These are phyloP conservation scores for Calocybe indica DNA, from an alignment of 768 basidiomycete genomes.

Conservation along the genomic window DNA sequence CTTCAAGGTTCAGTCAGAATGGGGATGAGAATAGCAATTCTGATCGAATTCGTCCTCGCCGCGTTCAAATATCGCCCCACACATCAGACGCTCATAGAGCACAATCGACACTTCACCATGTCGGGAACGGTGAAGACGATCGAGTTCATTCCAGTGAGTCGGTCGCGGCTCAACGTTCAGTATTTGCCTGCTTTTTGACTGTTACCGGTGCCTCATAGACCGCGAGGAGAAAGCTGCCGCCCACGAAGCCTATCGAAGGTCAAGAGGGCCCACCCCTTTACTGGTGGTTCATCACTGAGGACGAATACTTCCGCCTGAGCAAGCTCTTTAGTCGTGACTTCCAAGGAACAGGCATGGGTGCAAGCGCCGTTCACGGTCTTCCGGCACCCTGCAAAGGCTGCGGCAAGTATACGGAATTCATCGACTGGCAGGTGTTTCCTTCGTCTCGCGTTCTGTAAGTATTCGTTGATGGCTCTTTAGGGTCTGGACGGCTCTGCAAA, in stretches of 20 bases:
- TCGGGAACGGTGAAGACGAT: not conserved
- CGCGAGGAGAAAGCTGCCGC: not conserved
- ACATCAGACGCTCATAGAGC: no score
- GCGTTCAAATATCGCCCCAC: no score
- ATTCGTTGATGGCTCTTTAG: not conserved
- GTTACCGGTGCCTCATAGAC: not conserved
- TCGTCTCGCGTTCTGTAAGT: not conserved
- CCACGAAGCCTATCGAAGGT: not conserved
- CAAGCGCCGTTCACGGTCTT: not conserved
- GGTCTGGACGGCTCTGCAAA: not conserved
- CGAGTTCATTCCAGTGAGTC: not conserved
- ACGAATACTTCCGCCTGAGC: not conserved
- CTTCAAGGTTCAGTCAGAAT: no score
- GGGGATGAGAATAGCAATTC: no score
- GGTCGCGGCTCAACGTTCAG: not conserved
- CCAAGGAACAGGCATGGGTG: not conserved
- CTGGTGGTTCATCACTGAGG: not conserved
- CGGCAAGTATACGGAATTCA: slow-evolving; percentile 1
- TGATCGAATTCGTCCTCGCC: no score
- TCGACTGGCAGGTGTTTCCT: not conserved
- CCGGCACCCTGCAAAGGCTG: not conserved
- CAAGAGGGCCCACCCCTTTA: not conserved
- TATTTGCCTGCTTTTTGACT: not conserved
- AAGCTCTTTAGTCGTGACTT: not conserved
- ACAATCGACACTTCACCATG: not conserved